phyloP scores from a whole-genome alignment of 2,329 filamentous ascomycete genomes.

The Beauveria brongniartii region DNA sequence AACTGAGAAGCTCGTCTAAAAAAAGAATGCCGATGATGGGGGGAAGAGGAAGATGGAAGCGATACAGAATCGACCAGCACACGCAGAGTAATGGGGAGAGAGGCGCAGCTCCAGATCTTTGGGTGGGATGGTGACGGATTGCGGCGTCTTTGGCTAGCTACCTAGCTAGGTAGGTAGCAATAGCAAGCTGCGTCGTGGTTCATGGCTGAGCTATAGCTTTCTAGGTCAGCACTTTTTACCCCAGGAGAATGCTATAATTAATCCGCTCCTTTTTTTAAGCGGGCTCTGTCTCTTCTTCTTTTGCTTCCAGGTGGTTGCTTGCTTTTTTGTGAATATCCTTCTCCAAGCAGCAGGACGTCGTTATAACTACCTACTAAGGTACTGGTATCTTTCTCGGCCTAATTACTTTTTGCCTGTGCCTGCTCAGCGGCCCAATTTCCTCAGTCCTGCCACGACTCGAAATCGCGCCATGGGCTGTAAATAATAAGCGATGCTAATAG shows the following conservation, averaged over 20 bases:
- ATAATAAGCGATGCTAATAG: not conserved
- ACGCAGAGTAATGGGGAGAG: conserved; percentile 13
- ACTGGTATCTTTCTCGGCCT: not conserved
- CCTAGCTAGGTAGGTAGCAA: not conserved
- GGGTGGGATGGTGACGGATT: conserved; percentile 7
- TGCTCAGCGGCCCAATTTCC: not conserved
- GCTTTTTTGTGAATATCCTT: not conserved
- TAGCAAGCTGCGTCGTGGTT: not conserved
- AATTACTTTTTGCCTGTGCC: not conserved
- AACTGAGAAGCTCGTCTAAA: conserved; percentile 5
- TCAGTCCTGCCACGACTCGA: not conserved
- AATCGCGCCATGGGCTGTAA: not conserved
- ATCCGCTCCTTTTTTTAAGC: conserved; percentile 1
- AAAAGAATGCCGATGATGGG: conserved; percentile 14
- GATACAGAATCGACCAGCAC: conserved; percentile 14
- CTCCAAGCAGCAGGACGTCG: not conserved
- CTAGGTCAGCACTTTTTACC: not conserved
- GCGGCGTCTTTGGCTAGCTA: conserved; percentile 1
- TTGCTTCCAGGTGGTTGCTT: not conserved
- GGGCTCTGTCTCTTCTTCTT: not conserved
- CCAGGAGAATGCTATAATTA: not conserved
- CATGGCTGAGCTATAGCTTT: not conserved
- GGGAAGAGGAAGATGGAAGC: conserved; percentile 13
- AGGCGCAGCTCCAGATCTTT: conserved; percentile 8
- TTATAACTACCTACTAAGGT: not conserved